Evolutionary conservation across 1,139 yeast genomes (phyloP).

Genomic region (Diutina catenulata): DNA sequence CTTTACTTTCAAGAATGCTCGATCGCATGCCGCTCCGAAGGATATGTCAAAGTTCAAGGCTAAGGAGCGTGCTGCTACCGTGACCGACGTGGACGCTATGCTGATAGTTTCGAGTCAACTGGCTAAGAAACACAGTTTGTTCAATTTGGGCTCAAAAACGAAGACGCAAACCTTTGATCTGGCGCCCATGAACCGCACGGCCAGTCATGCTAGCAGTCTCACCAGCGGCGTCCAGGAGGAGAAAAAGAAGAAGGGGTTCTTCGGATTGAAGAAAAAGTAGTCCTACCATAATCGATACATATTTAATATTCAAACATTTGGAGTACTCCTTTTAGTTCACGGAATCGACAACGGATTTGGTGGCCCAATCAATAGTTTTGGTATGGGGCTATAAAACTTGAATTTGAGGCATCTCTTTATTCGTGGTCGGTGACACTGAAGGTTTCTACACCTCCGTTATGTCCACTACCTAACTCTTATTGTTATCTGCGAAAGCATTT

Average conservation of each 20-base stretch:
- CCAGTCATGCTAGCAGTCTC: background rate
- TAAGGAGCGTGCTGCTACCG: background rate
- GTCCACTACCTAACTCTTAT: too few species aligned
- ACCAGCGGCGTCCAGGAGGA: background rate
- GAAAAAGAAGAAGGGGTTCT: slow-evolving; percentile 12
- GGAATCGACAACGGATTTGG: too few species aligned
- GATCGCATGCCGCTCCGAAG: background rate
- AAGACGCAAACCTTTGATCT: slow-evolving; percentile 8
- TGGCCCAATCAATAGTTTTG: too few species aligned
- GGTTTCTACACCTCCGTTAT: too few species aligned
- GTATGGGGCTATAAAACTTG: too few species aligned
- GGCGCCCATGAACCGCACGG: slow-evolving; percentile 6
- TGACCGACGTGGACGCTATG: slow-evolving; percentile 7
- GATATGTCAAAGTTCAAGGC: background rate
- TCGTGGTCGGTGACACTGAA: too few species aligned
- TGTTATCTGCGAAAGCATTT: too few species aligned
- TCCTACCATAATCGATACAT: too few species aligned
- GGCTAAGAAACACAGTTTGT: slow-evolving; percentile 12
- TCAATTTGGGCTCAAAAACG: slow-evolving; percentile 13
- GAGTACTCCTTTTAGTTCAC: background rate
- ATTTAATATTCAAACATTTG: background rate
- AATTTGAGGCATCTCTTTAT: too few species aligned
- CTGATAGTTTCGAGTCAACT: slow-evolving; percentile 9
- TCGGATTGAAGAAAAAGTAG: slow-evolving; percentile 9
- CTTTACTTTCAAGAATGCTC: background rate